phyloP scores from a whole-genome alignment of 306 rosid species.

The Citrullus colocynthis region DNA sequence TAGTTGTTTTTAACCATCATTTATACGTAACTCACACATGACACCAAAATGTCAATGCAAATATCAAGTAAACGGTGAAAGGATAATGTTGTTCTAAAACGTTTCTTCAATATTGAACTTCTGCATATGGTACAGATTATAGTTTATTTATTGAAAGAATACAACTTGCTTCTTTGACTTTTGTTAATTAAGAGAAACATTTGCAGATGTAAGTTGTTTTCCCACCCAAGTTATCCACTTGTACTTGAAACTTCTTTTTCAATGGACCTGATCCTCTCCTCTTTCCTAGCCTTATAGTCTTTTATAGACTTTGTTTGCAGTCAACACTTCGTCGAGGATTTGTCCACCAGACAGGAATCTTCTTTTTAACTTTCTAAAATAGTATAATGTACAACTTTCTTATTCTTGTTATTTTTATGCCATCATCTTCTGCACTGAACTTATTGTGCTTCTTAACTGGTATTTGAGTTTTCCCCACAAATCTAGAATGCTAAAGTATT shows the following conservation, averaged over 20 bases:
- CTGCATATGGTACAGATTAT: background rate
- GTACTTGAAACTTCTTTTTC: background rate
- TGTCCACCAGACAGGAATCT: background rate
- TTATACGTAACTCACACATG: too few relatives aligned
- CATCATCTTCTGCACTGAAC: background rate
- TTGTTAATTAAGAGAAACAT: background rate
- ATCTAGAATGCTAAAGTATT: background rate
- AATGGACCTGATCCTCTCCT: background rate
- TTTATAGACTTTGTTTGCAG: background rate
- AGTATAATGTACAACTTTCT: background rate
- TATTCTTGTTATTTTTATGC: background rate
- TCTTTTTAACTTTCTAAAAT: background rate
- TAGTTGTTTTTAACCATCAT: too few relatives aligned
- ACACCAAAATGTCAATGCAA: too few relatives aligned
- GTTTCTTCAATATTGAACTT: too few relatives aligned
- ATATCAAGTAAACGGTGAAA: too few relatives aligned
- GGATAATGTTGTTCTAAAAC: too few relatives aligned
- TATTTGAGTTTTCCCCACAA: background rate
- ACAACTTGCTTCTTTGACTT: background rate
- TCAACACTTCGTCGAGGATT: background rate
- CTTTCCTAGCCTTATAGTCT: background rate
- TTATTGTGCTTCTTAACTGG: background rate
- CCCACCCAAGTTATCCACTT: background rate
- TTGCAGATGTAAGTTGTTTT: background rate
- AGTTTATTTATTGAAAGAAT: background rate